Base-by-base conservation (phyloP, 2,329 filamentous ascomycete genomes). In the Penicillium decumbens region DNA sequence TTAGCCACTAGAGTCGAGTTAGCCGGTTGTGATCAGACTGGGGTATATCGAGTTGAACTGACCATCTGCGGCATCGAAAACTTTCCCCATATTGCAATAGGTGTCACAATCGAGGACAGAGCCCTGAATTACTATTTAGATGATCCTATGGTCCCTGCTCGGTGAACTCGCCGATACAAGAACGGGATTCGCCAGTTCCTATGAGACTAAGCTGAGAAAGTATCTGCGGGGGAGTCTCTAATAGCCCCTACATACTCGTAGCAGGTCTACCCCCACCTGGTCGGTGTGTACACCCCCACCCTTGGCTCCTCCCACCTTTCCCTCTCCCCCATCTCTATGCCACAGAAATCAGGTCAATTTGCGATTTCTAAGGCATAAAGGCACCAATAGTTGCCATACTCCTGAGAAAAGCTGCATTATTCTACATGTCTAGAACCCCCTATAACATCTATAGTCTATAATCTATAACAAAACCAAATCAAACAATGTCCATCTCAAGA, bases 1-100 rank as follows among this genome's bases (percentile, higher is more conserved):
- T 90, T 87, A 56, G 88, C 87, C 59, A 96, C 91, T 95, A 42
- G 28, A 25, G 39, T 27, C 18, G 13, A 7, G 51, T 61, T 47
- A 57, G 52, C 50, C 41, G 20, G 32, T 1, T 35, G 15, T 20
- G 25, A 7, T 27, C 2, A 23, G 25, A 43, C 52, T 43, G 45
- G 47, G 41, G 44, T 50, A 45, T 49, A 39, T 61, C 2, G 25
- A 9, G 27, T 8, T 27, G 8, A 18, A 37, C 33, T 10, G 10
- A 71, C 68, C 66, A 60, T 71, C 84, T 50, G 80, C 79, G 57
- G 83, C 84, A 64, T 85, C 79, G 61, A 85, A 83, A 49, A 82
- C 74, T 64, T 85, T 87, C 29, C 76, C 72, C 84, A 87, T 87
- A 24, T 43, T 59, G 30, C 20, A 49, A 23, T 4, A 12, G 13